Evolutionary conservation across 768 basidiomycete species (phyloP), one percentile per base, ranked within the genome.

Genomic region (Crassisporium funariophilum): DNA sequence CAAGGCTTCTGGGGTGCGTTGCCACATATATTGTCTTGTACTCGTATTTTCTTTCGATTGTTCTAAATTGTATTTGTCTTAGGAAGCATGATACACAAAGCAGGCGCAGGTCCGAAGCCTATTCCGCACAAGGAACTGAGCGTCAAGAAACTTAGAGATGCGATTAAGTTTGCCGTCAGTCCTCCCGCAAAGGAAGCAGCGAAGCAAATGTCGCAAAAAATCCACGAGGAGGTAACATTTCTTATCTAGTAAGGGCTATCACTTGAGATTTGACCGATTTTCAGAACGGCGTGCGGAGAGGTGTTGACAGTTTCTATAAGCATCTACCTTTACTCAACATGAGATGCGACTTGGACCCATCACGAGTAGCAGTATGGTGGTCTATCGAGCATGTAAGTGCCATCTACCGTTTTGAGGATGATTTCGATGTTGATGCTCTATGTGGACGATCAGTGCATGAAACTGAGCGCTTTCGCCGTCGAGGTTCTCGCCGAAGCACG

Each of bases 321-420:
- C 82, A 84, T 58, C 63, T 85, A 13, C 82, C 83, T 1, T 57
- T 85, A 35, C 56, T 79, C 22, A 81, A 81, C 53, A 84, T 85
- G 82, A 65, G 79, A 56, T 86, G 83, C 53, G 81, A 83, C 56
- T 55, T 84, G 39, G 77, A 78, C 41, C 72, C 79, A 0, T 63
- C 67, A 0, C 66, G 69, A 24, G 52, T 81, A 10, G 83, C 81
- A 0, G 68, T 78, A 4, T 86, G 82, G 82, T 84, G 79, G 77
- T 79, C 73, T 3, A 67, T 69, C 7, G 67, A 75, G 56, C 67
- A 77, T 55, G 78, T 75, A 52, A 5, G 66, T 60, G 31, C n/a
- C 13, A 16, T 41, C 17, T 13, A 22, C 21, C n/a, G n/a, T 4
- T 20, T 24, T 15, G 11, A 40, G 22, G 13, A 7, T 36, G 24